Percentiles rank a stretch among this genome's conserved stretches.
Conservation (phyloP, 352 stramenopile species). For the Phytophthora citrophthora region DNA sequence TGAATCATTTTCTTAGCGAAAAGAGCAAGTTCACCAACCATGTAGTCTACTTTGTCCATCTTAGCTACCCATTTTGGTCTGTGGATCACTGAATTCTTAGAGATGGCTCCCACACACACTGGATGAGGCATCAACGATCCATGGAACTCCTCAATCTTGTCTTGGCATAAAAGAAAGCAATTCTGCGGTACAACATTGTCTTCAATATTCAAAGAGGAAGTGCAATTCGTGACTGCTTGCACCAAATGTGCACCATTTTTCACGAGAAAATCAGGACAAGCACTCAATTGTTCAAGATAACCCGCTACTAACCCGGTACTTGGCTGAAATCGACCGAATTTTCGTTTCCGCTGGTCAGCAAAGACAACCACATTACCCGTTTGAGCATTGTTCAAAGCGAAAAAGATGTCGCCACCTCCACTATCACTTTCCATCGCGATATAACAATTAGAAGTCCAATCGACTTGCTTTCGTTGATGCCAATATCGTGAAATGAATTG, state of each 20-base stretch:
- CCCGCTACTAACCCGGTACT: background rate
- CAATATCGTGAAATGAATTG: conserved; percentile 1
- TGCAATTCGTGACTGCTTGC: conserved; percentile 12
- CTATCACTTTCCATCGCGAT: conserved; percentile 36
- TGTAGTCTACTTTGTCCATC: too few relatives aligned
- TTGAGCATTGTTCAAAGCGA: conserved; percentile 34
- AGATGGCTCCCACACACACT: background rate
- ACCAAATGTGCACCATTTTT: conserved; percentile 10
- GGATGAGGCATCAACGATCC: conserved; percentile 39
- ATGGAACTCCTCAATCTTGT: conserved; percentile 32
- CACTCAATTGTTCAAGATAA: conserved; percentile 20
- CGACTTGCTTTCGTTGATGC: background rate
- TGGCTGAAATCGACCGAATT: conserved; percentile 20
- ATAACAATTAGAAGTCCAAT: conserved; percentile 26
- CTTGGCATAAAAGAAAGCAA: conserved; percentile 28
- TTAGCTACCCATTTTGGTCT: too few relatives aligned
- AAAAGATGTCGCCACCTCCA: conserved; percentile 41
- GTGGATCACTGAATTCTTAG: too few relatives aligned
- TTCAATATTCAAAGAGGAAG: conserved; percentile 1
- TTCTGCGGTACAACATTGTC: background rate
- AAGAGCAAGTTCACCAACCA: too few relatives aligned
- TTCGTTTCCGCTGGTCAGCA: conserved; percentile 20
- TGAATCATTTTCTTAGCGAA: too few relatives aligned
- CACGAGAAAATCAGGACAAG: conserved; percentile 9
- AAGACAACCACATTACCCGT: conserved; percentile 16